These are phyloP conservation scores for Colletotrichum lini DNA, from an alignment of 2,329 filamentous ascomycete species.

Conservation along the genomic window DNA sequence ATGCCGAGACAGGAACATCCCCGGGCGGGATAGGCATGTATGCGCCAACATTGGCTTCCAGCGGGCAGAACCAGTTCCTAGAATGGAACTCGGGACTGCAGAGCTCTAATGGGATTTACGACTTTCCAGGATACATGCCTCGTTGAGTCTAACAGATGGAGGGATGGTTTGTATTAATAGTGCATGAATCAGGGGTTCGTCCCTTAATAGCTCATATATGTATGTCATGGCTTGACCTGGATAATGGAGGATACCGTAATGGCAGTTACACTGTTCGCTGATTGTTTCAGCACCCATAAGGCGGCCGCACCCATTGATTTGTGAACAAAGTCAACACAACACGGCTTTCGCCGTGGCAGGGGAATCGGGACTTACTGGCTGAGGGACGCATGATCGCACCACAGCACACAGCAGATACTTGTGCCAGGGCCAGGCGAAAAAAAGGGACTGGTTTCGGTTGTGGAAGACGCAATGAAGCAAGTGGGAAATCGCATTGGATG, in stretches of 20 bases:
- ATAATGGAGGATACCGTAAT: not conserved
- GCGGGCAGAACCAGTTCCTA: conserved; percentile 19
- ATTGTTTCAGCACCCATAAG: not conserved
- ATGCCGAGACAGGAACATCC: conserved; percentile 6
- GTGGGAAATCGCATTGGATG: too few species aligned
- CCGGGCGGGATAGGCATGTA: conserved; percentile 27
- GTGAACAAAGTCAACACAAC: too few species aligned
- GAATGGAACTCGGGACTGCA: conserved; percentile 28
- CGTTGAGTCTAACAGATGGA: not conserved
- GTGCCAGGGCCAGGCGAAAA: too few species aligned
- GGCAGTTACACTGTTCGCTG: not conserved
- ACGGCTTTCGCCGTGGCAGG: too few species aligned
- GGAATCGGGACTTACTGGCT: too few species aligned
- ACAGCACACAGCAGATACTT: too few species aligned
- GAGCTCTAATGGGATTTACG: conserved; percentile 30
- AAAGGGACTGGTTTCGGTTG: too few species aligned
- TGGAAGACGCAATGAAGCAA: too few species aligned
- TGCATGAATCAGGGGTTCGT: not conserved
- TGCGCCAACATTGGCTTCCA: not conserved
- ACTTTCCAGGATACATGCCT: conserved; percentile 36
- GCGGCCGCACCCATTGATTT: accelerated
- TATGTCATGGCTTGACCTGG: not conserved
- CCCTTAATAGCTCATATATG: not conserved
- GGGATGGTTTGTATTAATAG: not conserved
- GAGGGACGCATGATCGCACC: too few species aligned